A percentile compares a stretch with the other conserved stretches of the same genome.
Evolutionary conservation across 2,329 filamentous ascomycete species (phyloP).

Genomic region (Sporothrix sp.): DNA sequence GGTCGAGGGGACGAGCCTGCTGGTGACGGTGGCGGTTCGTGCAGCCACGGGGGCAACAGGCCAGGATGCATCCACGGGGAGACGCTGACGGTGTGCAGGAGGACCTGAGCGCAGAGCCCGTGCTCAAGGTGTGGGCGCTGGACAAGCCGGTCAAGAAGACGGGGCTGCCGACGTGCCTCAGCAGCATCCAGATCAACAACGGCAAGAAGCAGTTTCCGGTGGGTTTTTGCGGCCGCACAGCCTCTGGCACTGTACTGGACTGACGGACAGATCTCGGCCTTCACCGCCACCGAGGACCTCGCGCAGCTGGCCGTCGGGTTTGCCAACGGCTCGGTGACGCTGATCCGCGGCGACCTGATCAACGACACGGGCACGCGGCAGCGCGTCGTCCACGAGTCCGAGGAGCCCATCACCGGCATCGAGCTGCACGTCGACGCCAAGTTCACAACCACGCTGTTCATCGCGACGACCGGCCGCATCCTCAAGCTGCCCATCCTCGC

Average conservation of each 20-base stretch:
- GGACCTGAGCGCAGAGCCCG: slow-evolving; percentile 76
- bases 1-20: slow-evolving; percentile 72
- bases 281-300: slow-evolving; percentile 77
- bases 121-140: slow-evolving; percentile 94
- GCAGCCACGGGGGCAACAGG: neutral
- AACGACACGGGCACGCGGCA: slow-evolving; percentile 93
- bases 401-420: slow-evolving; percentile 90
- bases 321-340: slow-evolving; percentile 85
- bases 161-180: slow-evolving; percentile 77
- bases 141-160: slow-evolving; percentile 93
- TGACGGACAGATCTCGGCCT: slow-evolving; percentile 61
- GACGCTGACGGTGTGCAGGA: slow-evolving; percentile 41
- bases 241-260: neutral
- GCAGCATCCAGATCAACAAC: slow-evolving; percentile 78
- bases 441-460: slow-evolving; percentile 73
- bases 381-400: slow-evolving; percentile 88
- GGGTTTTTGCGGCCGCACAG: slow-evolving; percentile 23
- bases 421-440: slow-evolving; percentile 56
- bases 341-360: slow-evolving; percentile 87
- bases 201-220: slow-evolving; percentile 88
- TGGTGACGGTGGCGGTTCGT: slow-evolving; percentile 67
- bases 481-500: slow-evolving; percentile 80
- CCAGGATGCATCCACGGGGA: too few species aligned
- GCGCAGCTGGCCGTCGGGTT: slow-evolving; percentile 93
- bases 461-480: slow-evolving; percentile 82